These are phyloP conservation scores for Bipolaris zeicola DNA, from an alignment of 2,329 filamentous ascomycete species.

Conservation along the genomic window DNA sequence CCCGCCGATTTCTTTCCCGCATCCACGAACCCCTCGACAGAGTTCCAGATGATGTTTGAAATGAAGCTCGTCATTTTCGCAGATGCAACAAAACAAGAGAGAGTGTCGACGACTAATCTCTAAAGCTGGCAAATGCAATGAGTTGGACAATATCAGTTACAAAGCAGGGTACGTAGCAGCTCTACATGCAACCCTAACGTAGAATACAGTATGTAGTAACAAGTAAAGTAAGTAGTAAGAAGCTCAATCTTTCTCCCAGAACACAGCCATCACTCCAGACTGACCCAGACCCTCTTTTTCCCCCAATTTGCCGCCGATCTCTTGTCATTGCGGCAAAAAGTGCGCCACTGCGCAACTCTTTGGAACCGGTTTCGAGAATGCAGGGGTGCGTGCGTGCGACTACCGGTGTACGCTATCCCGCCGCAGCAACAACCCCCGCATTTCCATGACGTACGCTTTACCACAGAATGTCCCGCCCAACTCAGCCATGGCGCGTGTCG, in stretches of 20 bases:
- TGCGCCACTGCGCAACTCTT: constrained; percentile 24
- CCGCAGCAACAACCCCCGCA: neutral
- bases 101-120: neutral
- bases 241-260: too few relatives aligned
- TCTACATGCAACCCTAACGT: too few relatives aligned
- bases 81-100: neutral
- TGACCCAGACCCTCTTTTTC: neutral
- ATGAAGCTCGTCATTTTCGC: constrained; percentile 40
- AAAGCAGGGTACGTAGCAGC: too few relatives aligned
- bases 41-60: constrained; percentile 47
- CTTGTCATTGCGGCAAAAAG: too few relatives aligned
- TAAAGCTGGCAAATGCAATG: too few relatives aligned
- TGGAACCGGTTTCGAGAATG: constrained; percentile 32
- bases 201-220: too few relatives aligned
- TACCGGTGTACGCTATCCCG: neutral
- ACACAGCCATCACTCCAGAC: neutral
- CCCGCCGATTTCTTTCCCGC: constrained; percentile 45
- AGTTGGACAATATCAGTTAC: too few relatives aligned
- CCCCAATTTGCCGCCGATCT: neutral
- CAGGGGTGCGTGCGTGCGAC: constrained; percentile 14
- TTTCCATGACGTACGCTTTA: constrained; percentile 38
- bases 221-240: too few relatives aligned
- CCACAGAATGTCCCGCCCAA: constrained; percentile 12
- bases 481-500: constrained; percentile 9
- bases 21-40: constrained; percentile 46